phyloP scores from a whole-genome alignment of 2,329 filamentous ascomycete species.

The Sporothrix globosa region DNA sequence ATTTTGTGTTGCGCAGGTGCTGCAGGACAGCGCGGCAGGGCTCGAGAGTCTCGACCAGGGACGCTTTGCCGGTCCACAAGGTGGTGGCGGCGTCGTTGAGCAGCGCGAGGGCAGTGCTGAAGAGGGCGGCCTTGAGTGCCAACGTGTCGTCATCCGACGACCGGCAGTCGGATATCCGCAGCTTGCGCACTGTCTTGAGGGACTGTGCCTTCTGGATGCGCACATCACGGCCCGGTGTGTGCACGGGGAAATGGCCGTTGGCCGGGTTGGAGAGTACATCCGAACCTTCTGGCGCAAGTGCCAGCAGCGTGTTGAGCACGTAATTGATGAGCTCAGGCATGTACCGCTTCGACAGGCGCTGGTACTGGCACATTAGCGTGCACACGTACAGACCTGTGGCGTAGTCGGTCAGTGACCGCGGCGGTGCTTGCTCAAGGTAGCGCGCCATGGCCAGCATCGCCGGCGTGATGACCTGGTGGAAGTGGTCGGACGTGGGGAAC shows the following conservation, averaged over 20 bases:
- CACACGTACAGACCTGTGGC: constrained; percentile 77
- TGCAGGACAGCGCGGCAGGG: constrained; percentile 63
- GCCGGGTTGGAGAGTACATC: background rate
- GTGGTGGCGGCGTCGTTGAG: constrained; percentile 67
- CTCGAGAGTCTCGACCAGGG: constrained; percentile 78
- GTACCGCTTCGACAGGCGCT: constrained; percentile 80
- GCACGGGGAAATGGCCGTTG: constrained; percentile 30
- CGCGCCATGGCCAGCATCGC: constrained; percentile 82
- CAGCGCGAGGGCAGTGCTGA: constrained; percentile 66
- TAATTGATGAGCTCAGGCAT: constrained; percentile 88
- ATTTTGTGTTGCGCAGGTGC: constrained; percentile 59
- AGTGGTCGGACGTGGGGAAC: constrained; percentile 96
- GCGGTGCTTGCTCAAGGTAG: constrained; percentile 77
- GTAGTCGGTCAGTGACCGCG: constrained; percentile 67
- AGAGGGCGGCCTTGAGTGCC: constrained; percentile 60
- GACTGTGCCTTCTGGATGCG: constrained; percentile 61
- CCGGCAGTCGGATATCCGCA: constrained; percentile 34
- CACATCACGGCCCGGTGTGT: constrained; percentile 42
- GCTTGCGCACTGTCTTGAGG: constrained; percentile 28
- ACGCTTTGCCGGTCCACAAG: constrained; percentile 71
- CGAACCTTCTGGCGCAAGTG: constrained; percentile 58
- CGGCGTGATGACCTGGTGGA: constrained; percentile 92
- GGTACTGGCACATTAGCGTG: constrained; percentile 79
- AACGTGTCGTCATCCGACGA: constrained; percentile 37
- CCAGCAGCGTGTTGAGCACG: constrained; percentile 70